Evolutionary conservation across 1,284 basidiomycete species (phyloP).

Genomic region (Megacollybia platyphylla): DNA sequence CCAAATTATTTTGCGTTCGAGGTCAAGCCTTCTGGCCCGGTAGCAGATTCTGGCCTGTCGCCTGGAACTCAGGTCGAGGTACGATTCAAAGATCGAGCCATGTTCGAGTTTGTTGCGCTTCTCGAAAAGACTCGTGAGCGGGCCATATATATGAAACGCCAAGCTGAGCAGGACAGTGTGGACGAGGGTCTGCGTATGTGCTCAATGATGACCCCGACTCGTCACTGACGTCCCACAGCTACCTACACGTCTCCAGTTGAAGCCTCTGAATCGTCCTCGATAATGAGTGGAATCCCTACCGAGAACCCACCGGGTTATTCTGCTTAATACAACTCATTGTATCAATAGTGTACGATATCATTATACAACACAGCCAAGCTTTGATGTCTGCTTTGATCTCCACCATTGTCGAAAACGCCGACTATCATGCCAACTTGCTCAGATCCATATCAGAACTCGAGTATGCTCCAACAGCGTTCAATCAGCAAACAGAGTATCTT

Average conservation of each 20-base stretch:
- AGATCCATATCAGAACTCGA: slow-evolving; percentile 19
- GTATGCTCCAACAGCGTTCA: slow-evolving; percentile 22
- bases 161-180: slow-evolving; percentile 28
- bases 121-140: slow-evolving; percentile 66
- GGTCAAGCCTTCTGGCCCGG: slow-evolving; percentile 50
- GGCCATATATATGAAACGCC: slow-evolving; percentile 61
- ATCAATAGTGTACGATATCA: too few species aligned
- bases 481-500: slow-evolving; percentile 20
- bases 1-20: slow-evolving; percentile 56
- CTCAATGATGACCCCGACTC: slow-evolving; percentile 4
- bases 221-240: slow-evolving; percentile 20
- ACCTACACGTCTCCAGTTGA: slow-evolving; percentile 40
- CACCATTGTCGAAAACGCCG: slow-evolving; percentile 20
- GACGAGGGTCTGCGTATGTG: slow-evolving; percentile 57
- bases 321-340: slow-evolving; percentile 16
- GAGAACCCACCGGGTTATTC: slow-evolving; percentile 60
- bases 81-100: slow-evolving; percentile 49
- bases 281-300: slow-evolving; percentile 24
- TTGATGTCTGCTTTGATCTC: slow-evolving; percentile 8
- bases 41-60: slow-evolving; percentile 33
- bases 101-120: slow-evolving; percentile 60
- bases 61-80: slow-evolving; percentile 54
- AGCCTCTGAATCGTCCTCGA: slow-evolving; percentile 24
- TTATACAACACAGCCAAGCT: too few species aligned
- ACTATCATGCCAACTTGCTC: slow-evolving; percentile 22